These are phyloP conservation scores for Fomitiporia mediterranea DNA, from an alignment of 1,284 basidiomycete genomes.

Conservation along the genomic window DNA sequence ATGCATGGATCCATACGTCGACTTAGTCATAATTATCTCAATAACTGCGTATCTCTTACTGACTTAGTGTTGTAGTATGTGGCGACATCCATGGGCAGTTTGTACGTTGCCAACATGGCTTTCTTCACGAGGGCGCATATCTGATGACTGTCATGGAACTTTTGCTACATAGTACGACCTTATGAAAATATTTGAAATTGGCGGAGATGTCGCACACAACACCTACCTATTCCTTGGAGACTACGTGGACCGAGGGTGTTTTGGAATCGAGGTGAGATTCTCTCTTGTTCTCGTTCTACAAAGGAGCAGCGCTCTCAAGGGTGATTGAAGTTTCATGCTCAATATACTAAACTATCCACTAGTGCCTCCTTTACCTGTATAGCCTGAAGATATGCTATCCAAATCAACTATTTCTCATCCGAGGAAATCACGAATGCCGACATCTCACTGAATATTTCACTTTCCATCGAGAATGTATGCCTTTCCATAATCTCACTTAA, in stretches of 20 bases:
- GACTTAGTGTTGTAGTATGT: conserved; percentile 56
- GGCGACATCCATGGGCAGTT: conserved; percentile 99
- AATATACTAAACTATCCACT: conserved; percentile 16
- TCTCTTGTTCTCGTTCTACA: conserved; percentile 18
- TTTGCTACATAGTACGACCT: conserved; percentile 79
- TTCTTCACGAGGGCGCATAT: background rate
- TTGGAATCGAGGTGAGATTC: conserved; percentile 80
- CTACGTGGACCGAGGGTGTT: conserved; percentile 97
- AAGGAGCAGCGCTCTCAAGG: background rate
- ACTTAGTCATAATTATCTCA: too few relatives aligned
- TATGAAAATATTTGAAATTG: conserved; percentile 97
- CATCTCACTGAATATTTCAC: conserved; percentile 97
- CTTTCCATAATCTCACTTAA: conserved; percentile 23
- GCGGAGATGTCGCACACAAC: conserved; percentile 84
- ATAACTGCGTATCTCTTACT: too few relatives aligned
- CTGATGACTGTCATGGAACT: conserved; percentile 4
- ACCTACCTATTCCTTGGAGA: conserved; percentile 96
- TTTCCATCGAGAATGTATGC: conserved; percentile 89
- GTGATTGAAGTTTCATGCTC: conserved; percentile 15
- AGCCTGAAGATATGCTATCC: conserved; percentile 94
- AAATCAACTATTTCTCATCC: conserved; percentile 82
- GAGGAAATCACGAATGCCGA: conserved; percentile 97
- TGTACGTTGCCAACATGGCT: conserved; percentile 51
- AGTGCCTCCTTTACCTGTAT: conserved; percentile 89
- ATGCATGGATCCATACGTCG: too few relatives aligned